phyloP scores from a whole-genome alignment of 2,329 filamentous ascomycete genomes.

The Thelonectria olida region DNA sequence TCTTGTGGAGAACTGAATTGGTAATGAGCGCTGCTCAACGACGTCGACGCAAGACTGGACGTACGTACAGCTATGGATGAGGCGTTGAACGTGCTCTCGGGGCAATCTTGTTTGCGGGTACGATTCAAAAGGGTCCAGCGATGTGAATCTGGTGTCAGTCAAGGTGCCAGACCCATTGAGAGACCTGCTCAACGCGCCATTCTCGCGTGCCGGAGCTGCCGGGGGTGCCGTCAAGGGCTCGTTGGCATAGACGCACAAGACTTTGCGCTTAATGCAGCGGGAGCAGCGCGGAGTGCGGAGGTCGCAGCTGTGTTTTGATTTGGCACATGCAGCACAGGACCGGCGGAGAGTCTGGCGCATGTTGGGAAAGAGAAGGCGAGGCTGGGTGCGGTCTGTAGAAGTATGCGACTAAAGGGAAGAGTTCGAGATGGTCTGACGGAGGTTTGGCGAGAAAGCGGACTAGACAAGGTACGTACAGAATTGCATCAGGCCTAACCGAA shows the following conservation, averaged over 20 bases:
- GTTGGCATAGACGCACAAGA: constrained; percentile 62
- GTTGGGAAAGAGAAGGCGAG: constrained; percentile 1
- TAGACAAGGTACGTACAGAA: neutral
- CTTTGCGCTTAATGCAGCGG: constrained; percentile 59
- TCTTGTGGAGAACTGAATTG: constrained; percentile 61
- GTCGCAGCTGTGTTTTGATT: constrained; percentile 65
- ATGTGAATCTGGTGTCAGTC: constrained; percentile 26
- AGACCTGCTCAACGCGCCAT: neutral
- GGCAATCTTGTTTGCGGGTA: constrained; percentile 63
- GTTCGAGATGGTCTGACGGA: neutral
- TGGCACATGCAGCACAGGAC: constrained; percentile 65
- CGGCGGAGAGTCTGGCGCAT: constrained; percentile 67
- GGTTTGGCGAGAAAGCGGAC: too few species aligned
- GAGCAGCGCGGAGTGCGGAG: constrained; percentile 63
- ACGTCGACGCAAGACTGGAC: neutral
- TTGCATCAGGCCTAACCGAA: neutral
- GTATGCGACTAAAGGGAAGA: neutral
- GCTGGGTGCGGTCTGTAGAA: too few species aligned
- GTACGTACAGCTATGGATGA: constrained; percentile 63
- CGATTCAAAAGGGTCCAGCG: constrained; percentile 65
- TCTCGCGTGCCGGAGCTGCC: constrained; percentile 4
- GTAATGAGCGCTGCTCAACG: constrained; percentile 26
- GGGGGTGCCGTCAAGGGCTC: constrained; percentile 52
- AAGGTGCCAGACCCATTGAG: too few species aligned
- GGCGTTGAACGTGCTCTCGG: constrained; percentile 58